phyloP scores from a whole-genome alignment of 2,329 filamentous ascomycete genomes.

The Penicillium verrucosum region DNA sequence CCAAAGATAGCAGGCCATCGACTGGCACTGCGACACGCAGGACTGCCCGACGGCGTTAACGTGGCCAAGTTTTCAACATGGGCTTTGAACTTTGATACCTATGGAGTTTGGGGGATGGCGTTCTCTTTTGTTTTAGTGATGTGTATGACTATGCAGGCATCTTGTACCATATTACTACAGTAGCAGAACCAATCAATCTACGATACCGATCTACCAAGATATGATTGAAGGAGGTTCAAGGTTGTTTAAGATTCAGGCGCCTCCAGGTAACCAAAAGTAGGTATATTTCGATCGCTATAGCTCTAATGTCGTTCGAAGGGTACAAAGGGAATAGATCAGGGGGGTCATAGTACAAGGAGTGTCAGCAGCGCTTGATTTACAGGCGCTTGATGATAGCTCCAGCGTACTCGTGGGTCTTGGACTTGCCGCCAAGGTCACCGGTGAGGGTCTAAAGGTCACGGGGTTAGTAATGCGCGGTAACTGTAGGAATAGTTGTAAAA shows the following conservation, averaged over 20 bases:
- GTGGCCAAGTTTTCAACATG: not conserved
- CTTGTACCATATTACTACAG: not conserved
- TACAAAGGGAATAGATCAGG: constrained; percentile 31
- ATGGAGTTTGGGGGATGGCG: constrained; percentile 11
- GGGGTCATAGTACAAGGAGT: constrained; percentile 38
- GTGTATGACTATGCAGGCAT: constrained; percentile 7
- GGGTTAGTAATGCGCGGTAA: not conserved
- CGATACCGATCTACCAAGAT: not conserved
- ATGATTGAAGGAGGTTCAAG: not conserved
- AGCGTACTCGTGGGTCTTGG: constrained; percentile 94
- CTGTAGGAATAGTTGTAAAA: not conserved
- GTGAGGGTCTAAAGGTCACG: constrained; percentile 63
- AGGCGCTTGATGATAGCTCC: constrained; percentile 77
- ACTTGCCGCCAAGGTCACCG: constrained; percentile 91
- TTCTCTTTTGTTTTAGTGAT: constrained; percentile 2
- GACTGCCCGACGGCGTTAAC: constrained; percentile 34
- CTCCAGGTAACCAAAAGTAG: constrained; percentile 33
- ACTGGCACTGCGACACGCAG: constrained; percentile 37
- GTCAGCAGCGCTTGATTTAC: constrained; percentile 33
- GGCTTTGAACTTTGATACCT: constrained; percentile 28
- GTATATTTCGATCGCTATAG: constrained; percentile 38
- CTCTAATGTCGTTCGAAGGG: constrained; percentile 39
- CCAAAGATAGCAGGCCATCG: constrained; percentile 35
- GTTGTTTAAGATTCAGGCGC: constrained; percentile 10
- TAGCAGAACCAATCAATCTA: not conserved